A percentile compares a stretch with the other conserved stretches of the same genome.
These are phyloP conservation scores for Filosporella fistucella DNA, from an alignment of 495 filamentous ascomycete species.

Conservation along the genomic window DNA sequence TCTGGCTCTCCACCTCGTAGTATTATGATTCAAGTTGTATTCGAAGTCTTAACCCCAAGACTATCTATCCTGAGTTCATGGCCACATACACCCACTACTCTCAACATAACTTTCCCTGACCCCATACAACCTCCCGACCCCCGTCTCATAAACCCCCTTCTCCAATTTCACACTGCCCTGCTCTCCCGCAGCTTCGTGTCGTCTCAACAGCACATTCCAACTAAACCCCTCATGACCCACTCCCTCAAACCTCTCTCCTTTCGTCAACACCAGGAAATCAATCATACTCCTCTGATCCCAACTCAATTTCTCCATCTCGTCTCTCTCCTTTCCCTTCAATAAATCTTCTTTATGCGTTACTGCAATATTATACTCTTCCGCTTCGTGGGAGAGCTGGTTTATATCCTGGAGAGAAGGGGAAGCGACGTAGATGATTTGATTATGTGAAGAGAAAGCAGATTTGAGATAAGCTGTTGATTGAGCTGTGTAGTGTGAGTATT, in stretches of 20 bases:
- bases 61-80: not conserved
- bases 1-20: no score
- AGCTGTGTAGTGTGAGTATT: constrained; percentile 9
- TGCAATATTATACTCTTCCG: constrained; percentile 5
- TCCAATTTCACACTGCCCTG: constrained; percentile 4
- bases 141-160: constrained; percentile 13
- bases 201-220: constrained; percentile 20
- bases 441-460: constrained; percentile 3
- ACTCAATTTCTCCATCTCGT: constrained; percentile 13
- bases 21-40: no score
- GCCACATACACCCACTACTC: constrained; percentile 20
- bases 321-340: constrained; percentile 13
- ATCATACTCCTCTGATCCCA: constrained; percentile 21
- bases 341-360: constrained; percentile 22
- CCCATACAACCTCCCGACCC: constrained; percentile 21
- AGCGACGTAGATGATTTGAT: constrained; percentile 18
- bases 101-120: constrained; percentile 16
- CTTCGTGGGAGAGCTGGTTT: constrained; percentile 9
- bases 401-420: constrained; percentile 12
- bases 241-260: constrained; percentile 18
- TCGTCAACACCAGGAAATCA: constrained; percentile 22
- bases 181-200: constrained; percentile 12
- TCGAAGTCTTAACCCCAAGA: not conserved
- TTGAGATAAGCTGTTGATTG: constrained; percentile 14
- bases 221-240: constrained; percentile 18